Conservation (phyloP, 495 filamentous ascomycete genomes). For the Terfezia claveryi region DNA sequence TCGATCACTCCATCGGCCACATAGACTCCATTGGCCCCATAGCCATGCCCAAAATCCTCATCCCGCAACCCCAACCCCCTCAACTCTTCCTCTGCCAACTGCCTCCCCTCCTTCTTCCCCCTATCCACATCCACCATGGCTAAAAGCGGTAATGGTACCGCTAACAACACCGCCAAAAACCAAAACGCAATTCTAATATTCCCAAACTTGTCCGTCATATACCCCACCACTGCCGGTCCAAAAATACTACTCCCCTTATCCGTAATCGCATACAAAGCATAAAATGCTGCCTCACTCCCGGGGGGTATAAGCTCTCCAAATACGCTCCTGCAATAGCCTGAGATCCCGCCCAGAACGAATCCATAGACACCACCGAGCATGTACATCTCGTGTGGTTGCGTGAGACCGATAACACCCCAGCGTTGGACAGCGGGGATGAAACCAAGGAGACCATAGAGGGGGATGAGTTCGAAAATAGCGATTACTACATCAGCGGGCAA, state of each 20-base stretch:
- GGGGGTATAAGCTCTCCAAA: conserved; percentile 84
- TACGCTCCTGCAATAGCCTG: conserved; percentile 76
- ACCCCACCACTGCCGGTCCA: conserved; percentile 80
- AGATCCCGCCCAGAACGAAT: conserved; percentile 79
- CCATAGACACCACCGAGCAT: conserved; percentile 78
- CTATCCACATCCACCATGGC: conserved; percentile 73
- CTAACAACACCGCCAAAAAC: conserved; percentile 68
- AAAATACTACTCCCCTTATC: conserved; percentile 93
- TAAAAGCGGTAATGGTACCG: conserved; percentile 64
- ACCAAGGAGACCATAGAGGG: conserved; percentile 72
- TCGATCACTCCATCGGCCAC: too few species aligned
- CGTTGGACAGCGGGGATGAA: conserved; percentile 62
- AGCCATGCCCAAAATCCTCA: neutral
- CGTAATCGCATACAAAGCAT: conserved; percentile 88
- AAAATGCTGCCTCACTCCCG: conserved; percentile 87
- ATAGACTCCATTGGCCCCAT: too few species aligned
- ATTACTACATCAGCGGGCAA: neutral
- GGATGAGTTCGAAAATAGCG: conserved; percentile 66
- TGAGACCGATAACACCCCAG: conserved; percentile 60
- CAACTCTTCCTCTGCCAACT: conserved; percentile 15
- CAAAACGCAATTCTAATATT: conserved; percentile 84
- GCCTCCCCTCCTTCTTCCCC: conserved; percentile 49
- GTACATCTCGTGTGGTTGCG: conserved; percentile 94
- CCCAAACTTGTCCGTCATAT: conserved; percentile 71
- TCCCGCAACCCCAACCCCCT: neutral